Evolutionary conservation across 495 filamentous ascomycete genomes (phyloP).

Genomic region (Aspergillus sclerotioniger): DNA sequence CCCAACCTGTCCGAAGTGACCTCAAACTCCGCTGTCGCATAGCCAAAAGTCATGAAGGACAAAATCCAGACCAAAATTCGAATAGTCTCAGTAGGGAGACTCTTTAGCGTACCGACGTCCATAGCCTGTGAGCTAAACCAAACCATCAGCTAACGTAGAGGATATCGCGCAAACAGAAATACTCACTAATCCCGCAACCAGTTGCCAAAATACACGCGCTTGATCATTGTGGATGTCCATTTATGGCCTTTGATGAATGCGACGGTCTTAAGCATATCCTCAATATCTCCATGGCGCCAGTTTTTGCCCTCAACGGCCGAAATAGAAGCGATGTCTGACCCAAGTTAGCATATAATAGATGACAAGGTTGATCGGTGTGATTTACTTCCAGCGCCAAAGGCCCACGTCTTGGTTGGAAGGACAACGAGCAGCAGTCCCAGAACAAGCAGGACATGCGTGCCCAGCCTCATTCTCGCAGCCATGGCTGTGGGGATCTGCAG

Average conservation of each 20-base stretch:
- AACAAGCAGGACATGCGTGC: constrained; percentile 40
- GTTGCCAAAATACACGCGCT: constrained; percentile 86
- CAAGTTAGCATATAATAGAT: constrained; percentile 6
- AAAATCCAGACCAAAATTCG: constrained; percentile 88
- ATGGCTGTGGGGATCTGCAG: constrained; percentile 20
- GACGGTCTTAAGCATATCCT: constrained; percentile 88
- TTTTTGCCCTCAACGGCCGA: constrained; percentile 92
- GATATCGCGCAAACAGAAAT: background rate
- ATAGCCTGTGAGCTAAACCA: constrained; percentile 75
- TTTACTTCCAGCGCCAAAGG: constrained; percentile 86
- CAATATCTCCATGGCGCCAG: constrained; percentile 96
- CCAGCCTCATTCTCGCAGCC: constrained; percentile 28
- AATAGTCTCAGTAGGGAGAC: constrained; percentile 85
- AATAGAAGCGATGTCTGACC: constrained; percentile 78
- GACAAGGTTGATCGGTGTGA: background rate
- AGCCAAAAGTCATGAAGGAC: constrained; percentile 89
- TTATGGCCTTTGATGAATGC: constrained; percentile 88
- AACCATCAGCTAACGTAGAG: constrained; percentile 7
- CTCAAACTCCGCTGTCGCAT: constrained; percentile 96
- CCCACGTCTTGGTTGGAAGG: constrained; percentile 50
- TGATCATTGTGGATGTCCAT: constrained; percentile 88
- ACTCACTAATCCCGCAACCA: constrained; percentile 50
- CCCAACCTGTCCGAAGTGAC: constrained; percentile 89
- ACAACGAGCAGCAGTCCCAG: constrained; percentile 61
- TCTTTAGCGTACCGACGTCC: constrained; percentile 88